Conservation (phyloP, 148 eudicot genomes). For the Cornus kousa region DNA sequence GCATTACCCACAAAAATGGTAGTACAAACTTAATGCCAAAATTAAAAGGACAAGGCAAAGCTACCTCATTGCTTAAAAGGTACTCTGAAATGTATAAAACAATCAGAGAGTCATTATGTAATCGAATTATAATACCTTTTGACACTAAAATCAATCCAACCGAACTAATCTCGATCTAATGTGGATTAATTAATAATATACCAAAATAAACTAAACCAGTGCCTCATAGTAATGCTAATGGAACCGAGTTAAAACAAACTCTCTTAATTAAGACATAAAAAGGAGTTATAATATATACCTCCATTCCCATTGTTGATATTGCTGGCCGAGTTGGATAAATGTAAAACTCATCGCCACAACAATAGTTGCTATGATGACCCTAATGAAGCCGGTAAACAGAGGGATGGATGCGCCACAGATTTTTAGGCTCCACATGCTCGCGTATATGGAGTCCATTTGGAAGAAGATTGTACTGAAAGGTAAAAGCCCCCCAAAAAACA, state of each 20-base stretch:
- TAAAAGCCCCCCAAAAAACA: neutral
- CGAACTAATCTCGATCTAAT: no score
- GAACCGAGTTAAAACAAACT: neutral
- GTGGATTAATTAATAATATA: no score
- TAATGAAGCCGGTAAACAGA: neutral
- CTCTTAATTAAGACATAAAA: neutral
- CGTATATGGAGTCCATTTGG: neutral
- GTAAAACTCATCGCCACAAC: neutral
- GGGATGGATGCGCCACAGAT: neutral
- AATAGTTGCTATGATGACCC: neutral
- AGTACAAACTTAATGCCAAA: no score
- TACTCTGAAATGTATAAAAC: no score
- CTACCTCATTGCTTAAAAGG: no score
- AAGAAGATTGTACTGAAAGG: neutral
- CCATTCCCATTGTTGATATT: neutral
- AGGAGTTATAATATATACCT: neutral
- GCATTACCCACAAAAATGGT: no score
- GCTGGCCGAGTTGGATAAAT: neutral
- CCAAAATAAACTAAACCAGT: no score
- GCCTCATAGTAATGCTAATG: neutral
- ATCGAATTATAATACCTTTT: no score
- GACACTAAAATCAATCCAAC: no score
- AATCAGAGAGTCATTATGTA: no score
- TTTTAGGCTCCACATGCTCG: neutral
- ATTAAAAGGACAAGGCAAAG: no score